A percentile compares a stretch with the other conserved stretches of the same genome.
These are phyloP conservation scores for Penicillium sp. DNA, from an alignment of 2,329 filamentous ascomycete genomes.

Conservation along the genomic window DNA sequence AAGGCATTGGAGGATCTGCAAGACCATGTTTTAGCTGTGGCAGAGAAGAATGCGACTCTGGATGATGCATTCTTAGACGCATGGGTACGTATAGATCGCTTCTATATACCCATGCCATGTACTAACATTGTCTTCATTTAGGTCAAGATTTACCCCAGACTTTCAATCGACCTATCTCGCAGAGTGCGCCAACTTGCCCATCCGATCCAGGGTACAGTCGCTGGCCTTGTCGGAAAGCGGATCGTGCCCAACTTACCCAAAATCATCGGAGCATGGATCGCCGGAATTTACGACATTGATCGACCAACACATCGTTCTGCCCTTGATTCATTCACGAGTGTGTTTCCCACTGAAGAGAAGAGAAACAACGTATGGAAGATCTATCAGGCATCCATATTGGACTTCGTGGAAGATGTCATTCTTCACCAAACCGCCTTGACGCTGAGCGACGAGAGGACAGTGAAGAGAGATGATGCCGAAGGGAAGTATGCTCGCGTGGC, in stretches of 20 bases:
- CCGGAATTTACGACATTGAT: slow-evolving; percentile 83
- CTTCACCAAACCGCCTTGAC: slow-evolving; percentile 73
- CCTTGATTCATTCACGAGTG: slow-evolving; percentile 67
- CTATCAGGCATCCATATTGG: slow-evolving; percentile 75
- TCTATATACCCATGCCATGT: slow-evolving; percentile 2
- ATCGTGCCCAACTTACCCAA: slow-evolving; percentile 75
- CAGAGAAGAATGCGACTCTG: slow-evolving; percentile 56
- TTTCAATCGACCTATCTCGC: slow-evolving; percentile 83
- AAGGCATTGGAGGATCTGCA: slow-evolving; percentile 86
- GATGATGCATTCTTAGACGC: slow-evolving; percentile 82
- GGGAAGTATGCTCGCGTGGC: slow-evolving; percentile 79
- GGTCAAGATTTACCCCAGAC: slow-evolving; percentile 81
- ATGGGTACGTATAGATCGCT: slow-evolving; percentile 62
- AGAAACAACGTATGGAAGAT: slow-evolving; percentile 69
- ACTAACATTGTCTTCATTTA: slow-evolving; percentile 40
- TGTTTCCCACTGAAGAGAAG: slow-evolving; percentile 79
- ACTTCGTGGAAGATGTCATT: slow-evolving; percentile 75
- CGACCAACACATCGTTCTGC: slow-evolving; percentile 71
- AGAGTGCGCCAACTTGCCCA: slow-evolving; percentile 86
- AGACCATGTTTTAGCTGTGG: slow-evolving; percentile 56
- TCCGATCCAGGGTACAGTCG: slow-evolving; percentile 62
- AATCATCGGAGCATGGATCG: slow-evolving; percentile 84
- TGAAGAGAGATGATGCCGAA: slow-evolving; percentile 77
- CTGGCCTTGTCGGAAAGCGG: slow-evolving; percentile 65
- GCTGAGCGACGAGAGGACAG: slow-evolving; percentile 82